Evolutionary conservation across 192 early-diverging fungal species (phyloP).

Genomic region (Lobosporangium transversale): DNA sequence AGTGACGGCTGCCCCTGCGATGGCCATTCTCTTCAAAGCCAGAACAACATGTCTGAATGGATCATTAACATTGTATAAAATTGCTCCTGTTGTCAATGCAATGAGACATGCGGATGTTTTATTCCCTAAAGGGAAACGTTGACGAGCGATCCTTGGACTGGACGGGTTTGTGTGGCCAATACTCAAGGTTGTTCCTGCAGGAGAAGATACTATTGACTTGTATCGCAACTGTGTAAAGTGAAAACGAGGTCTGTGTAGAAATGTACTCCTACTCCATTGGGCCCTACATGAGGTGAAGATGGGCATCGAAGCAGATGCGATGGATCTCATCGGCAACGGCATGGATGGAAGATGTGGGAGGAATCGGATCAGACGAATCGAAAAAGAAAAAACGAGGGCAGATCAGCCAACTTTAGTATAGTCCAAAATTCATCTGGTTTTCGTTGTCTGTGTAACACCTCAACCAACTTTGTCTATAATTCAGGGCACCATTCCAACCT

Average conservation of each 20-base stretch:
- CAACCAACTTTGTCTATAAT: too few relatives aligned
- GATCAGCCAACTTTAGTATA: too few relatives aligned
- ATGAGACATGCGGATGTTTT: too few relatives aligned
- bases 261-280: not conserved
- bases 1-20: conserved; percentile 37
- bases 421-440: too few relatives aligned
- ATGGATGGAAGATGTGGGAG: not conserved
- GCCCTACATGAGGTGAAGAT: conserved; percentile 22
- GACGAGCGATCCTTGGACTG: too few relatives aligned
- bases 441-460: too few relatives aligned
- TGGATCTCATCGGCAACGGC: conserved; percentile 4
- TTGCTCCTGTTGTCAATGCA: conserved; percentile 16
- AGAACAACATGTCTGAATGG: conserved; percentile 31
- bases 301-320: not conserved
- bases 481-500: too few relatives aligned
- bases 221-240: too few relatives aligned
- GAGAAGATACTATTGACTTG: too few relatives aligned
- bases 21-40: conserved; percentile 32
- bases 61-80: conserved; percentile 38
- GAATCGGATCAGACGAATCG: too few relatives aligned
- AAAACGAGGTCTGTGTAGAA: not conserved
- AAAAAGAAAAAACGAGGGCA: too few relatives aligned
- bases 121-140: conserved; percentile 27
- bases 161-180: too few relatives aligned
- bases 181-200: not conserved